Evolutionary conservation across 495 filamentous ascomycete genomes (phyloP).

Genomic region (Bacidia gigantensis): DNA sequence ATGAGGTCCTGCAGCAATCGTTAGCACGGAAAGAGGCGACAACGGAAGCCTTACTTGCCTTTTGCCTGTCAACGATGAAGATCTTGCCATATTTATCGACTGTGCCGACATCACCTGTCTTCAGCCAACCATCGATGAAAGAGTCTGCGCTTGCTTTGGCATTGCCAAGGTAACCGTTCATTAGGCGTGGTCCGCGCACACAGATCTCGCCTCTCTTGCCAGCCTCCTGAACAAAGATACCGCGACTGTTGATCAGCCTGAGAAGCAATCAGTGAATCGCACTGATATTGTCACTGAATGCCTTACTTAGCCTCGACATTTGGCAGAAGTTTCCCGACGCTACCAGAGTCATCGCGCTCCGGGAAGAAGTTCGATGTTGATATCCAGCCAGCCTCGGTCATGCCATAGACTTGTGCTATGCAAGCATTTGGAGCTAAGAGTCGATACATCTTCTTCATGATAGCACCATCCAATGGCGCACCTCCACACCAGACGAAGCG

Average conservation of each 20-base stretch:
- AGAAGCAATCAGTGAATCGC: background rate
- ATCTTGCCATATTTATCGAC: slow-evolving; percentile 44
- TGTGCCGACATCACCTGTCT: slow-evolving; percentile 59
- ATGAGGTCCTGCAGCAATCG: slow-evolving; percentile 49
- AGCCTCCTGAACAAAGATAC: slow-evolving; percentile 36
- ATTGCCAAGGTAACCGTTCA: slow-evolving; percentile 24
- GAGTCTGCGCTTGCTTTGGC: slow-evolving; percentile 15
- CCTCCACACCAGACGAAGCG: slow-evolving; percentile 30
- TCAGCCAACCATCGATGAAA: slow-evolving; percentile 48
- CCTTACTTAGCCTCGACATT: slow-evolving; percentile 28
- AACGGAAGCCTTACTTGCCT: too few relatives aligned
- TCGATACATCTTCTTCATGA: slow-evolving; percentile 28
- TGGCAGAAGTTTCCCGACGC: slow-evolving; percentile 26
- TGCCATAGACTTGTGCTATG: slow-evolving; percentile 27
- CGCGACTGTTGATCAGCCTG: slow-evolving; percentile 35
- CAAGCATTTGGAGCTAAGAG: slow-evolving; percentile 26
- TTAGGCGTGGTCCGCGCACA: slow-evolving; percentile 30
- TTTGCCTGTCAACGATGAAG: slow-evolving; percentile 63
- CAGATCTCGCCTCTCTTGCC: slow-evolving; percentile 39
- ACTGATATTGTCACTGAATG: background rate
- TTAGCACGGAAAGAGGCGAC: too few relatives aligned
- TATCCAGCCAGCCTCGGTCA: slow-evolving; percentile 37
- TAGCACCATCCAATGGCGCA: slow-evolving; percentile 34
- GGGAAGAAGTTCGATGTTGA: slow-evolving; percentile 32
- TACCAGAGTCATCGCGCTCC: slow-evolving; percentile 28